Percentiles rank a stretch among this genome's conserved stretches.
These are phyloP conservation scores for Floccularia luteovirens DNA, from an alignment of 768 basidiomycete genomes.

Conservation along the genomic window DNA sequence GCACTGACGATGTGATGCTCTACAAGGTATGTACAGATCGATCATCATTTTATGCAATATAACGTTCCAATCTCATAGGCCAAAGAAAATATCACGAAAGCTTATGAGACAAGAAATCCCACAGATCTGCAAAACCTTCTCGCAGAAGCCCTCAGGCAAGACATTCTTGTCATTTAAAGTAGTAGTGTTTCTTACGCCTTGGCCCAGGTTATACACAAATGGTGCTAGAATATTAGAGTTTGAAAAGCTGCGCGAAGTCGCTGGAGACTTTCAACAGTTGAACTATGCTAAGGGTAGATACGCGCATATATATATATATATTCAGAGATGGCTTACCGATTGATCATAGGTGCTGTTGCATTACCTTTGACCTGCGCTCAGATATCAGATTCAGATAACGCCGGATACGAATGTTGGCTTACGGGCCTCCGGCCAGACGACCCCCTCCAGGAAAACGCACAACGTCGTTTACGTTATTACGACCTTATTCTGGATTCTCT, in stretches of 20 bases:
- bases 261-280: constrained; percentile 83
- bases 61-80: constrained; percentile 42
- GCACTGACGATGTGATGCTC: constrained; percentile 94
- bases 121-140: constrained; percentile 74
- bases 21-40: constrained; percentile 63
- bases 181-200: constrained; percentile 4
- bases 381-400: constrained; percentile 67
- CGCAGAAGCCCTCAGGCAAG: constrained; percentile 80
- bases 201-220: constrained; percentile 73
- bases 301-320: neutral
- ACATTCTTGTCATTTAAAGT: constrained; percentile 1
- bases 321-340: neutral
- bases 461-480: constrained; percentile 69
- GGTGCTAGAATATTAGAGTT: constrained; percentile 81
- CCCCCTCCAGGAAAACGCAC: constrained; percentile 45
- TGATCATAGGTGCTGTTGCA: constrained; percentile 63
- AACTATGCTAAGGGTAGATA: constrained; percentile 70
- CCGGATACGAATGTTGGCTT: constrained; percentile 72
- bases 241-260: constrained; percentile 78
- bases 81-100: constrained; percentile 87
- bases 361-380: constrained; percentile 81
- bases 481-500: constrained; percentile 79
- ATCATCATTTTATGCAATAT: constrained; percentile 4
- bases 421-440: constrained; percentile 52
- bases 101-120: constrained; percentile 71